Evolutionary conservation across 2,329 filamentous ascomycete genomes (phyloP), one percentile per base, ranked within the genome.

Genomic region (Hymenoscyphus fraxineus): DNA sequence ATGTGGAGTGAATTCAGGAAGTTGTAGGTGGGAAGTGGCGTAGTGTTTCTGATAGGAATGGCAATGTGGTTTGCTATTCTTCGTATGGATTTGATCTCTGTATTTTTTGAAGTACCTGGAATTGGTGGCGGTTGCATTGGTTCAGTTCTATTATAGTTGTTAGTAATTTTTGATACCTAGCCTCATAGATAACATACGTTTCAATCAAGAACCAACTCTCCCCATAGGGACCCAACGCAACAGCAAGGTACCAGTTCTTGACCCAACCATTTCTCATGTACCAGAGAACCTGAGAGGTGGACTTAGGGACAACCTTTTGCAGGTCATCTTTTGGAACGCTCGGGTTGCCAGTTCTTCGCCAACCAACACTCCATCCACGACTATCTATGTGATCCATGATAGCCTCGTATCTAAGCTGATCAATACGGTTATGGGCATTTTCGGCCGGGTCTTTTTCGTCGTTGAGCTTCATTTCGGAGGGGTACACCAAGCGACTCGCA

Each of bases 161-260:
- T 58, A 60, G 82, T 72, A 59, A 51, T 31, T 51, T 16, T 31
- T 15, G 16, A 41, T 10, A 19, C 3, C 16, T n/a, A 32, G 35
- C 6, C 19, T 51, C 31, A 27, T 40, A 10, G 39, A 31, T 61
- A 60, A 67, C 70, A 64, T 68, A 87, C 82, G 85, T 76, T 76
- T 89, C 83, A 62, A 92, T 80, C 65, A 93, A 79, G 87, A 89
- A 93, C 91, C 91, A 96, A 66, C 83, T 83, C 73, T 95, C 91
- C 61, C 91, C 91, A 72, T 83, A 82, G 73, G 90, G 81, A 73
- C 88, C 88, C 74, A 92, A 82, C 61, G 87, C 86, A 57, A 90
- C 83, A 68, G 88, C 87, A 47, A 96, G 78, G 67, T 88, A 85
- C 91, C 92, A 97, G 61, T 84, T 80, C 15, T 83, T 74, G 10